A percentile compares a stretch with the other conserved stretches of the same genome.
Conservation (phyloP, 441 rosid species). For the Melastoma candidum region DNA sequence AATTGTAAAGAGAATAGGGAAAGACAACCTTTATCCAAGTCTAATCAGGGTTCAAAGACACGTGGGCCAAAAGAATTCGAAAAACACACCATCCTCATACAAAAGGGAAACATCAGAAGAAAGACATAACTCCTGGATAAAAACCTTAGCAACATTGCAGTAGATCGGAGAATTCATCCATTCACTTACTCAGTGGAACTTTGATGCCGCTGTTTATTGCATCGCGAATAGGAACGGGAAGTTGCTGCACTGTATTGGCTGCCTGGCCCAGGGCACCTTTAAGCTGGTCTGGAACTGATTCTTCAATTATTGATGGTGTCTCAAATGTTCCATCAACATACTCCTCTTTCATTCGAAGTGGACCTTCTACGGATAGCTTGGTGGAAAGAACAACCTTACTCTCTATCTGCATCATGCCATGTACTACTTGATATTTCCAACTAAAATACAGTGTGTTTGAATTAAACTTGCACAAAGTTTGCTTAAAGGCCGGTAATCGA, state of each 20-base stretch:
- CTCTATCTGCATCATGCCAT: constrained; percentile 38
- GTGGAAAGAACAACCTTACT: constrained; percentile 52
- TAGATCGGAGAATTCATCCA: constrained; percentile 1
- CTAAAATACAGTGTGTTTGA: neutral
- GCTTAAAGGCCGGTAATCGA: no score
- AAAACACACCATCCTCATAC: no score
- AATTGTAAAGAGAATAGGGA: no score
- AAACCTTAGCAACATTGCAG: neutral
- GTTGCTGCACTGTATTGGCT: constrained; percentile 48
- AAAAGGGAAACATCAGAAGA: no score
- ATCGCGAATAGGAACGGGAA: constrained; percentile 66
- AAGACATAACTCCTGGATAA: neutral
- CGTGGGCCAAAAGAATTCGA: no score
- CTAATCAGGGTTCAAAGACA: no score
- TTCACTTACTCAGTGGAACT: constrained; percentile 64
- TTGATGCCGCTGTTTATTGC: constrained; percentile 50
- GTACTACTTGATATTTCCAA: neutral
- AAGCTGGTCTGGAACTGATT: constrained; percentile 70
- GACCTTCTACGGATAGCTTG: constrained; percentile 72
- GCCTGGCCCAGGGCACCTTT: constrained; percentile 71
- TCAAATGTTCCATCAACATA: constrained; percentile 68
- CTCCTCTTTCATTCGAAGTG: constrained; percentile 79
- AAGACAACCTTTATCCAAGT: no score
- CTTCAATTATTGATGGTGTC: constrained; percentile 66
- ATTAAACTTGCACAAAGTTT: no score